A percentile compares a stretch with the other conserved stretches of the same genome.
phyloP scores from a whole-genome alignment of 2,329 filamentous ascomycete species.

The Lachnellula suecica region DNA sequence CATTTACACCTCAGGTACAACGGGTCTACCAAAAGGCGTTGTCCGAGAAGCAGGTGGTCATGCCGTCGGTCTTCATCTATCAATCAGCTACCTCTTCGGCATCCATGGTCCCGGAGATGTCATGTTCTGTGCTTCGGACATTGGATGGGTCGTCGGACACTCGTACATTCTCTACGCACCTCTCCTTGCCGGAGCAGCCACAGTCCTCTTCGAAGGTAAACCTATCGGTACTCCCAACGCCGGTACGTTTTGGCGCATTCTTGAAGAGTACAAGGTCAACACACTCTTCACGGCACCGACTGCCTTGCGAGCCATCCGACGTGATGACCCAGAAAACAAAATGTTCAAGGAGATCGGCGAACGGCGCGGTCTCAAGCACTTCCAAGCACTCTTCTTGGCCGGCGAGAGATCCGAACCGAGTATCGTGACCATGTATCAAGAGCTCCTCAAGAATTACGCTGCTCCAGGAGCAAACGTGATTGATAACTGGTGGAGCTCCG shows the following conservation, averaged over 20 bases:
- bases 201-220: constrained; percentile 91
- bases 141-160: constrained; percentile 88
- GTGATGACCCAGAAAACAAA: constrained; percentile 76
- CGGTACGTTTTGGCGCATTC: constrained; percentile 82
- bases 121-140: constrained; percentile 70
- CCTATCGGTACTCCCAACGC: constrained; percentile 86
- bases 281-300: constrained; percentile 84
- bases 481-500: constrained; percentile 75
- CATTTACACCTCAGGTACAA: constrained; percentile 86
- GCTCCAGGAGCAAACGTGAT: constrained; percentile 62
- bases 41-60: constrained; percentile 81
- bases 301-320: constrained; percentile 81
- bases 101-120: constrained; percentile 84
- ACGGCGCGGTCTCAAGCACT: constrained; percentile 67
- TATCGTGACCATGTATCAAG: constrained; percentile 79
- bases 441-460: constrained; percentile 65
- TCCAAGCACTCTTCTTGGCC: constrained; percentile 79
- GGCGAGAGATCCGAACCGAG: constrained; percentile 88
- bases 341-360: constrained; percentile 63
- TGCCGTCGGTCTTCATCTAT: constrained; percentile 80
- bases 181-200: constrained; percentile 80
- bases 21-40: constrained; percentile 80
- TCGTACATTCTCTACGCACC: constrained; percentile 89
- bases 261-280: constrained; percentile 84
- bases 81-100: constrained; percentile 79